Base-by-base conservation (phyloP, 768 basidiomycete species). In the Albatrellus ellisii region DNA sequence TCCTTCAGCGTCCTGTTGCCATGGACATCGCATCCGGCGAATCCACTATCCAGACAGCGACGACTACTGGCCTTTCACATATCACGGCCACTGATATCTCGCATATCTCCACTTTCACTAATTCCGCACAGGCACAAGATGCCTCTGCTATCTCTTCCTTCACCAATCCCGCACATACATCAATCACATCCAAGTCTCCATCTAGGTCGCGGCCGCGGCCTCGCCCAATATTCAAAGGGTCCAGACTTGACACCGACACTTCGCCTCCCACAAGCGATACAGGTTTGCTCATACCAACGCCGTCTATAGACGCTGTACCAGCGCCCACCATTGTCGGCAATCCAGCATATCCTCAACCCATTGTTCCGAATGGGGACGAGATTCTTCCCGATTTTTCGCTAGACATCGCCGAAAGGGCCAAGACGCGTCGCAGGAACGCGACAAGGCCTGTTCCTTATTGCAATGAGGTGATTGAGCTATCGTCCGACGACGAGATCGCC, bases 321-420 rank as follows among this genome's bases (percentile, higher is more conserved):
- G 41, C 35, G 34, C 31, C 21, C 6, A 25, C 47, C 7, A 25
- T 20, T 17, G 21, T 26, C 12, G 18, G 33, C 27, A 26, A 39
- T 45, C 43, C 40, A 15, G 41, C 39, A 25, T 36, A 42, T 14
- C 18, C 22, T 0, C 28, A 20, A 6, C 15, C 15, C 15, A 22
- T 14, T 32, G 21, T 14, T 15, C 6, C 43, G n/a, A 14, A 14
- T 2, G 12, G 21, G n/a, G 25, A 15, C 14, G n/a, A 14, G 9
- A 25, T 9, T 21, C 21, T 29, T 6, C 32, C 51, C 6, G 43
- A 43, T 4, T 56, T 42, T 41, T 47, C 56, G 2, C 43, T 35
- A 11, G 56, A 55, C 34, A 59, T 62, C 29, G 56, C 60, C 2
- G 60, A 62, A 28, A 56, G 59, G 6, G 53, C 59, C 12, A 62